These are phyloP conservation scores for Mucor sp. DNA, from an alignment of 371 early-diverging fungal genomes.

Conservation along the genomic window DNA sequence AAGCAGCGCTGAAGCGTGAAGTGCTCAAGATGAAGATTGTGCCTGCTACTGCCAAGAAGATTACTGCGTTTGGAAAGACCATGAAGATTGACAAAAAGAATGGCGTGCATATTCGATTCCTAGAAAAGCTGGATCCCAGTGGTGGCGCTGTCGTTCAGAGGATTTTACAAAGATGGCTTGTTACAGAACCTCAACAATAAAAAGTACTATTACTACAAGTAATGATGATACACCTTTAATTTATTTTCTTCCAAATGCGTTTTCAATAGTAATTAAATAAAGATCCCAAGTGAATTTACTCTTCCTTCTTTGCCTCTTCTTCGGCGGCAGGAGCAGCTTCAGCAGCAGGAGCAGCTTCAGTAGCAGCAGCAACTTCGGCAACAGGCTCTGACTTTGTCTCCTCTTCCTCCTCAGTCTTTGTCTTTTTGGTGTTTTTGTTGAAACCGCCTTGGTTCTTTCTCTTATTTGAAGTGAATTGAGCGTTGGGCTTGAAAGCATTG, in stretches of 20 bases:
- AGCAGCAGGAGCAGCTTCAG: no score
- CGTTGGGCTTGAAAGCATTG: slow-evolving; percentile 23
- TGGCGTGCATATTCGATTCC: slow-evolving; percentile 51
- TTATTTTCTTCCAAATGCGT: no score
- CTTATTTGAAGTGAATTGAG: slow-evolving; percentile 11
- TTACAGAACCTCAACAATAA: slow-evolving; percentile 16
- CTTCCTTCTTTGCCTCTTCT: neutral
- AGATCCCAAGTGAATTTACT: neutral
- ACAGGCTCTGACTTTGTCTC: slow-evolving; percentile 10
- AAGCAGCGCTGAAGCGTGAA: slow-evolving; percentile 33
- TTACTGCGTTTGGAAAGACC: slow-evolving; percentile 27
- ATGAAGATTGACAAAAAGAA: slow-evolving; percentile 44
- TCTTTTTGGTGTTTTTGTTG: slow-evolving; percentile 10
- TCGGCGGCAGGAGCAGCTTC: neutral
- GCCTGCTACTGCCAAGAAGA: slow-evolving; percentile 24
- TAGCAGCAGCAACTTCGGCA: neutral
- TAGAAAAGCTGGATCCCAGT: slow-evolving; percentile 57
- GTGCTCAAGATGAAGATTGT: slow-evolving; percentile 50
- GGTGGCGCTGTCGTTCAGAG: slow-evolving; percentile 61
- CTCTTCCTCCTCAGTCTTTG: slow-evolving; percentile 21
- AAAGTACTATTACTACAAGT: neutral
- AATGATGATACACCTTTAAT: no score
- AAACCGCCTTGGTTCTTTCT: slow-evolving; percentile 13
- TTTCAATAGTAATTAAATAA: no score
- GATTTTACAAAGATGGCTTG: slow-evolving; percentile 57